phyloP scores from a whole-genome alignment of 805 yeast genomes.

The Zygosaccharomyces lentus region DNA sequence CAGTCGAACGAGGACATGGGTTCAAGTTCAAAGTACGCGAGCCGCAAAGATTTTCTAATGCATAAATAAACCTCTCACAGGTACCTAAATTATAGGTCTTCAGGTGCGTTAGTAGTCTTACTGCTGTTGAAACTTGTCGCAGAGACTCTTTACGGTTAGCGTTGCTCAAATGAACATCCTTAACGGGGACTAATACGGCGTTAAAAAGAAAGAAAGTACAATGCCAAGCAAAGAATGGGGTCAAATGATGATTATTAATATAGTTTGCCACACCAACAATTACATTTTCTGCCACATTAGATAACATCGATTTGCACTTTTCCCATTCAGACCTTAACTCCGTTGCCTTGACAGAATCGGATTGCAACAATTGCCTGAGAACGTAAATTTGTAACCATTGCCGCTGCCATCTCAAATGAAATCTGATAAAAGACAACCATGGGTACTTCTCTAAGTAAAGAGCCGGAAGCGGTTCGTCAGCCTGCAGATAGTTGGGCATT shows the following conservation, averaged over 20 bases:
- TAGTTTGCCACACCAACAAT: conserved; percentile 46
- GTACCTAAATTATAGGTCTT: conserved; percentile 7
- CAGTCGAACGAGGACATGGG: neutral
- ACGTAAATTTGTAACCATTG: conserved; percentile 52
- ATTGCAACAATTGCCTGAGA: conserved; percentile 45
- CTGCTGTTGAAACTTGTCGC: neutral
- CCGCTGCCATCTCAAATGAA: conserved; percentile 55
- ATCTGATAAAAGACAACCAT: conserved; percentile 53
- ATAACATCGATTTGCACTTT: conserved; percentile 45
- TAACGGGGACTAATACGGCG: conserved; percentile 55
- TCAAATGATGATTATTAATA: conserved; percentile 33
- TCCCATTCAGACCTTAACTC: conserved; percentile 37
- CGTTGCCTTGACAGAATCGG: conserved; percentile 33
- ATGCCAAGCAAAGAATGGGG: conserved; percentile 58
- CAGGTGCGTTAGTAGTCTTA: conserved; percentile 2
- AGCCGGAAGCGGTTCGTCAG: conserved; percentile 36
- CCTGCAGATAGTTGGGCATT: conserved; percentile 47
- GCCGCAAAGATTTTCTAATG: conserved; percentile 9
- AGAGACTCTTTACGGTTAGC: neutral
- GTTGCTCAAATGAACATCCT: conserved; percentile 11
- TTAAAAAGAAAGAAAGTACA: conserved; percentile 60
- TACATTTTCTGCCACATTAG: conserved; percentile 49
- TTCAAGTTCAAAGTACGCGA: neutral
- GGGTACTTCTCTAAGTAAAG: conserved; percentile 47
- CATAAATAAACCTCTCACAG: conserved; percentile 12